phyloP scores from a whole-genome alignment of 2,329 filamentous ascomycete species.

The Xylaria sp. region DNA sequence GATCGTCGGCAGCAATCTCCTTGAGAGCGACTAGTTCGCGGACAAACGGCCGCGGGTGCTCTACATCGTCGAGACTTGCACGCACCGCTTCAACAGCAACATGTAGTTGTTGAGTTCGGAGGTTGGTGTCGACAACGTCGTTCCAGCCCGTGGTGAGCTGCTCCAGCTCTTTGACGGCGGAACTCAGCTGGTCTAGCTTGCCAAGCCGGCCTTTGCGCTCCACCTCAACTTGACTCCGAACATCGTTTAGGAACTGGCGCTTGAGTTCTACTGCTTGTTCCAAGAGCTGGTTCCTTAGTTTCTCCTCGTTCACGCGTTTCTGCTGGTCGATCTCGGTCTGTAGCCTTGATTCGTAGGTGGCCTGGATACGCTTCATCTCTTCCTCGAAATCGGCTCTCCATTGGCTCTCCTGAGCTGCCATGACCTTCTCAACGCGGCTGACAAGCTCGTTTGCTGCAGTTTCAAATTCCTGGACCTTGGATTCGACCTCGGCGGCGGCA shows the following conservation, averaged over 20 bases:
- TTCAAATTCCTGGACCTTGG: constrained; percentile 82
- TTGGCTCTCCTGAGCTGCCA: constrained; percentile 80
- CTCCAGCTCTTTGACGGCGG: constrained; percentile 84
- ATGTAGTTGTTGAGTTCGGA: constrained; percentile 94
- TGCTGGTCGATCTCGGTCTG: constrained; percentile 82
- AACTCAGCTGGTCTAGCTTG: constrained; percentile 82
- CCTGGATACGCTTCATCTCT: constrained; percentile 82
- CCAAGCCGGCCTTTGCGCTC: constrained; percentile 89
- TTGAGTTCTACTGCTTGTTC: constrained; percentile 92
- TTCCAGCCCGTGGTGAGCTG: constrained; percentile 90
- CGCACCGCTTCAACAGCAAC: constrained; percentile 95
- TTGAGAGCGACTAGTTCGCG: constrained; percentile 93
- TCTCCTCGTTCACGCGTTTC: constrained; percentile 82
- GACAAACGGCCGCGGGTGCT: constrained; percentile 84
- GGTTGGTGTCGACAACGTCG: constrained; percentile 86
- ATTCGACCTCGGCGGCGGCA: constrained; percentile 78
- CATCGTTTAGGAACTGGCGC: constrained; percentile 80
- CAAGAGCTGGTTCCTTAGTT: constrained; percentile 83
- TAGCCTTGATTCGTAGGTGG: constrained; percentile 82
- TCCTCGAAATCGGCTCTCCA: constrained; percentile 89
- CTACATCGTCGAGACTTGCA: constrained; percentile 78
- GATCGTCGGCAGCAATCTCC: constrained; percentile 85
- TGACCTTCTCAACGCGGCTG: constrained; percentile 83
- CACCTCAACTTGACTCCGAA: constrained; percentile 83
- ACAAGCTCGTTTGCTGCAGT: constrained; percentile 88